Evolutionary conservation across 2,329 filamentous ascomycete genomes (phyloP), one percentile per base, ranked within the genome.

Genomic region (Atkinsonella hypoxylon): DNA sequence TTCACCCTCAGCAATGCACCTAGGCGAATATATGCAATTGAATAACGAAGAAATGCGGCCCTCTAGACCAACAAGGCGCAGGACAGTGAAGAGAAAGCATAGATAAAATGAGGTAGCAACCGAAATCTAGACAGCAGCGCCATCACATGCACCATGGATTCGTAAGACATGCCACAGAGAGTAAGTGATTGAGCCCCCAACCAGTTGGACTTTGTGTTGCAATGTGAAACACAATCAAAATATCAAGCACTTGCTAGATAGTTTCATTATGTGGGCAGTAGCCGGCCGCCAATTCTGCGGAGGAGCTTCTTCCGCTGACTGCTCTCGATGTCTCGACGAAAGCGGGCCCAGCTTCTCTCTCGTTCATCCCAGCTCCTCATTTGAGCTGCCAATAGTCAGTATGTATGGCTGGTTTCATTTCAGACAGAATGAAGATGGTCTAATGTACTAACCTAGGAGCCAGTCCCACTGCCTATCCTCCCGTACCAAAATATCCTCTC

Each of bases 391-490:
- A n/a, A 13, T 18, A 40, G 34, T 36, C 18, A 45, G 38, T n/a
- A 13, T 36, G 22, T 26, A 26, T 6, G 8, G 26, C 4, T 26
- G 26, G 26, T 2, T 26, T 26, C 26, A 1, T 26, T 26, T 8
- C 26, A 26, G 26, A 26, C 7, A 26, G 26, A 26, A 26, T 3
- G 5, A 26, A 26, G 26, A 26, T 7, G 26, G 26, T 3, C 26
- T 8, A 26, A 7, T 26, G 20, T 51, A 70, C 75, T 65, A 62
- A 79, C 79, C 69, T 15, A 82, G 62, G 54, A 81, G 75, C 70
- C 73, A 78, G 61, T 82, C 79, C 79, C 79, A 82, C 45, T 77
- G 70, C 53, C 70, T 67, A 56, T 82, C 77, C 65, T 83, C 79
- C 32, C 71, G 67, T 42, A 76, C 64, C 50, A 84, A 65, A 41